A percentile compares a stretch with the other conserved stretches of the same genome.
These are phyloP conservation scores for Leccinum subtestaceum DNA, from an alignment of 768 basidiomycete species.

Conservation along the genomic window DNA sequence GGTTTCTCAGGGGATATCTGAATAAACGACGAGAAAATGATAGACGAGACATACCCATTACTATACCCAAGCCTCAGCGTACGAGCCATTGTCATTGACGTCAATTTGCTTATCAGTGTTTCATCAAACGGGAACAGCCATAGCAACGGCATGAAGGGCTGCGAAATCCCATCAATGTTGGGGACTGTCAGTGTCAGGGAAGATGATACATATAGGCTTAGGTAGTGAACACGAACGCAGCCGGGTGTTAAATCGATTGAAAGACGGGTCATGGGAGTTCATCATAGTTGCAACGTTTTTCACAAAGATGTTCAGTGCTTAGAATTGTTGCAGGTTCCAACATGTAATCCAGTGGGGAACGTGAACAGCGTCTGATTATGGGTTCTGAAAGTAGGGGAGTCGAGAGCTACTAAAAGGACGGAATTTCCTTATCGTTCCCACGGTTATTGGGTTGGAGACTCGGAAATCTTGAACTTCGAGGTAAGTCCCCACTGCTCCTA, in stretches of 20 bases:
- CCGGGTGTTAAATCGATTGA: slow-evolving; percentile 7
- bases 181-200: too few species aligned
- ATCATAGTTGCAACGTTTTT: slow-evolving; percentile 11
- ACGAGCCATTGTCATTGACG: background rate
- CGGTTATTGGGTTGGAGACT: too few species aligned
- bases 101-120: slow-evolving; percentile 14
- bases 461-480: too few species aligned
- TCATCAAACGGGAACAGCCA: slow-evolving; percentile 20
- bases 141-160: slow-evolving; percentile 11
- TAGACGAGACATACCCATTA: background rate
- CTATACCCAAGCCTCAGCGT: background rate
- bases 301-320: slow-evolving; percentile 7
- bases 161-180: slow-evolving; percentile 1
- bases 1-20: too few species aligned
- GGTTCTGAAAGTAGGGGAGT: background rate
- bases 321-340: slow-evolving; percentile 5
- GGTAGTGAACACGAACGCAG: slow-evolving; percentile 10
- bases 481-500: too few species aligned
- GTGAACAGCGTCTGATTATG: background rate
- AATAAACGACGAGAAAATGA: too few species aligned
- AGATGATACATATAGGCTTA: too few species aligned
- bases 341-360: slow-evolving; percentile 3
- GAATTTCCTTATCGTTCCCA: too few species aligned
- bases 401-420: too few species aligned
- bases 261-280: background rate